Evolutionary conservation across 2,329 filamentous ascomycete genomes (phyloP).

Genomic region (Fusarium solani-melongenae): DNA sequence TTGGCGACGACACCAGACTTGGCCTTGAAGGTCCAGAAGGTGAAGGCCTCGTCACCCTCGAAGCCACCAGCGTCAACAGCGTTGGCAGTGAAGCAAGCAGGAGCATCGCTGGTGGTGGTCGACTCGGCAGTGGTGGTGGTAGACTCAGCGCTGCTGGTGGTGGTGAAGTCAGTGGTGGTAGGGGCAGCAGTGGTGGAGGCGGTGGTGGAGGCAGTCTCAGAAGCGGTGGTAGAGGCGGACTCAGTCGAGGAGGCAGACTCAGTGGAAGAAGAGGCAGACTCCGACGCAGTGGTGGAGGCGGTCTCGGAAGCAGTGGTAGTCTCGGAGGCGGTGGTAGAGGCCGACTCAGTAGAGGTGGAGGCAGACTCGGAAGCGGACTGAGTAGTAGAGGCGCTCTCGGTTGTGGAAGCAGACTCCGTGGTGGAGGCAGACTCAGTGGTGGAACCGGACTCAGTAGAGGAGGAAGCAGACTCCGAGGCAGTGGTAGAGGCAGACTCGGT

Average conservation of each 20-base stretch:
- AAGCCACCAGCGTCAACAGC: constrained; percentile 3
- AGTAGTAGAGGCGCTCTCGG: not conserved
- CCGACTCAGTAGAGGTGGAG: not conserved
- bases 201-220: not conserved
- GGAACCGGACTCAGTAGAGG: not conserved
- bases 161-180: not conserved
- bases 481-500: not conserved
- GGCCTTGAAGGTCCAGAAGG: not conserved
- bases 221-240: not conserved
- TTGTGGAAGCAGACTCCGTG: not conserved
- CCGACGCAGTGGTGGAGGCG: not conserved
- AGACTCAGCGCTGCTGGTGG: not conserved
- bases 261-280: not conserved
- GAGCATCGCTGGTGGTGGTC: not conserved
- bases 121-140: not conserved
- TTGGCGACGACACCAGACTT: not conserved
- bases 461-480: not conserved
- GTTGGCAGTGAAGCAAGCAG: not conserved
- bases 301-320: no score
- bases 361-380: not conserved
- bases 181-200: not conserved
- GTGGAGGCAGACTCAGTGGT: not conserved
- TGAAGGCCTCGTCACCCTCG: not conserved
- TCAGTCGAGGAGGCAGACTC: not conserved
- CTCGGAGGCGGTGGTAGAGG: no score